Conservation (phyloP, 108 stramenopile genomes). For the Discostella stelligeroides region DNA sequence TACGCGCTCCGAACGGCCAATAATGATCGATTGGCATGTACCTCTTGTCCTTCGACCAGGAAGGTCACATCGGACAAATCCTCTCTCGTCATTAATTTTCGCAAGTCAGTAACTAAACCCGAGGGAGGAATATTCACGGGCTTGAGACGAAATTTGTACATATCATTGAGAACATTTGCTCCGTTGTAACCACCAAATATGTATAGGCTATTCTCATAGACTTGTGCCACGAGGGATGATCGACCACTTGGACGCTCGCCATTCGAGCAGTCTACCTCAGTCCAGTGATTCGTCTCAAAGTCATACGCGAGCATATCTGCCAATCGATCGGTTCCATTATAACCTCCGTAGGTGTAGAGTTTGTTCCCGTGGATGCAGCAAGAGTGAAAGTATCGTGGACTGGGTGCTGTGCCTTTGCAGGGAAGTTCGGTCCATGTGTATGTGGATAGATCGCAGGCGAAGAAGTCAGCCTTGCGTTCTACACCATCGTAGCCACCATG, state of each 20-base stretch:
- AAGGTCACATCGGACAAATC: conserved; percentile 91
- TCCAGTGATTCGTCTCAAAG: conserved; percentile 82
- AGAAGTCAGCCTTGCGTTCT: conserved; percentile 91
- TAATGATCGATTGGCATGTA: conserved; percentile 90
- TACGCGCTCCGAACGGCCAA: conserved; percentile 91
- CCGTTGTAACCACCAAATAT: conserved; percentile 92
- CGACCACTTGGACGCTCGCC: conserved; percentile 85
- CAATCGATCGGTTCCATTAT: conserved; percentile 85
- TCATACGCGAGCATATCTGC: conserved; percentile 89
- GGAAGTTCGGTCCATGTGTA: conserved; percentile 91
- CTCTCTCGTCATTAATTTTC: conserved; percentile 69
- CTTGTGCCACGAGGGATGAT: conserved; percentile 90
- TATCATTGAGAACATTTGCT: conserved; percentile 89
- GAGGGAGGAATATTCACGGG: conserved; percentile 81
- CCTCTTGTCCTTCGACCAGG: conserved; percentile 85
- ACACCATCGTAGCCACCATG: conserved; percentile 95
- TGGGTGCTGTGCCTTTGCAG: conserved; percentile 78
- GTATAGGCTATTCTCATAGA: conserved; percentile 85
- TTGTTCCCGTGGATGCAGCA: conserved; percentile 89
- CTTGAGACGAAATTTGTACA: conserved; percentile 91
- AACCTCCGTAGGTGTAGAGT: conserved; percentile 91
- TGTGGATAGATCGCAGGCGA: conserved; percentile 83
- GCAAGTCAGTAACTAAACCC: conserved; percentile 78
- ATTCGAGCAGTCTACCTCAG: conserved; percentile 61
- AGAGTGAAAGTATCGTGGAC: conserved; percentile 93